phyloP scores from a whole-genome alignment of 2,329 filamentous ascomycete genomes.

The Hypoxylon sp. region DNA sequence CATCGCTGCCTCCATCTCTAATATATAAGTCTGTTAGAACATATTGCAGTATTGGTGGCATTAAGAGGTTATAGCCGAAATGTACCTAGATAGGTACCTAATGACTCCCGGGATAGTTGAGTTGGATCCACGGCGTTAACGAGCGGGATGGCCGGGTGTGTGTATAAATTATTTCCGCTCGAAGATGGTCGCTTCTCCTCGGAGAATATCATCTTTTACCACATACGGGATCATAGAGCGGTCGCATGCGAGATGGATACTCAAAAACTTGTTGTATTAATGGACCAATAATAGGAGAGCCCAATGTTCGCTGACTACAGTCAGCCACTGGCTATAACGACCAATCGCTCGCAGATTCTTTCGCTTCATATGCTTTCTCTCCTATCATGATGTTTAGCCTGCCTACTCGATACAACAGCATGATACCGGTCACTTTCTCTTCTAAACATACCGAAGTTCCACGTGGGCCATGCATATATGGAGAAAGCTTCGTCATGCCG shows the following conservation, averaged over 20 bases:
- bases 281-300: neutral
- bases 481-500: neutral
- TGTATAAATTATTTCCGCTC: neutral
- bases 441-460: neutral
- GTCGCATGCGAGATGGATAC: neutral
- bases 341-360: neutral
- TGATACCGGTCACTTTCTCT: neutral
- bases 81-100: neutral
- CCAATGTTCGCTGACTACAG: neutral
- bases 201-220: neutral
- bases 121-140: neutral
- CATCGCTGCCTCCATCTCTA: neutral
- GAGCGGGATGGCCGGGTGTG: neutral
- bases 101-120: neutral
- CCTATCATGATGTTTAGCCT: neutral
- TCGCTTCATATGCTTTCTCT: neutral
- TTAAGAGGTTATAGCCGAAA: neutral
- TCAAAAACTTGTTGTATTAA: neutral
- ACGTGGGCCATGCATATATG: neutral
- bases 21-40: neutral
- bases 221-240: neutral
- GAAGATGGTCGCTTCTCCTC: neutral
- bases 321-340: neutral
- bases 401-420: neutral
- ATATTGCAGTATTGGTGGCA: neutral